Base-by-base conservation (phyloP, 148 eudicot species). In the Rhododendron simsii region DNA sequence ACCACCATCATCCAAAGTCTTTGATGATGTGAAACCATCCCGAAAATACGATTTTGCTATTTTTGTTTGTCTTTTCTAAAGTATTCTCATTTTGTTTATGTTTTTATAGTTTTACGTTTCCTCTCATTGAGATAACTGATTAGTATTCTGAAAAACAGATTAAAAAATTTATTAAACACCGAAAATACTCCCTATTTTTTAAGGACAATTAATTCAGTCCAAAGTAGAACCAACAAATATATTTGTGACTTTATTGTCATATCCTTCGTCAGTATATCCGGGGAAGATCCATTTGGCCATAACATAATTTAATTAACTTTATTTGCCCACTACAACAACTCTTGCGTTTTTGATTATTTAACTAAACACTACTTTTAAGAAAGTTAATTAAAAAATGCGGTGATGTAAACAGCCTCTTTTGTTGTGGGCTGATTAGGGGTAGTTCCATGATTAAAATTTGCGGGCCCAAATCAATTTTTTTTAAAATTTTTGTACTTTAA, bases 261-360 rank as follows among this genome's bases (percentile, higher is more conserved):
- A 13, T 28, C 73, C 50, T 33, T 55, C 45, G 16, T 35, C 61
- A 23, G 39, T 30, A 67, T 53, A 80, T 39, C 74, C 41, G 81
- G 74, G 80, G 87, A 85, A 85, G 69, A 88, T 86, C 84, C 84
- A 39, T 78, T 11, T 41, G 86, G 73, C 48, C 81, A 53, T 26
- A 80, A 39, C 39, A 39, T 21, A 75, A 47, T 9, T 39, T 21
- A 75, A 73, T 50, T 35, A 86, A 48, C 78, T 2, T 37, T 82
- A 78, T 80, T 82, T 85, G 69, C 59, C 61, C 88, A 86, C 83
- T 84, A 50, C 76, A 51, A 35, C 76, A 55, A 84, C 15, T 84
- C 75, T 35, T 4, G 11, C 7, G 7, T 80, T 16, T 37, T 48
- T 45, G 8, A 37, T 33, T 47, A 3, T 26, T 86, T 83, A 47